Evolutionary conservation across 1,284 basidiomycete species (phyloP).

Genomic region (Phaffia rhodozyma): DNA sequence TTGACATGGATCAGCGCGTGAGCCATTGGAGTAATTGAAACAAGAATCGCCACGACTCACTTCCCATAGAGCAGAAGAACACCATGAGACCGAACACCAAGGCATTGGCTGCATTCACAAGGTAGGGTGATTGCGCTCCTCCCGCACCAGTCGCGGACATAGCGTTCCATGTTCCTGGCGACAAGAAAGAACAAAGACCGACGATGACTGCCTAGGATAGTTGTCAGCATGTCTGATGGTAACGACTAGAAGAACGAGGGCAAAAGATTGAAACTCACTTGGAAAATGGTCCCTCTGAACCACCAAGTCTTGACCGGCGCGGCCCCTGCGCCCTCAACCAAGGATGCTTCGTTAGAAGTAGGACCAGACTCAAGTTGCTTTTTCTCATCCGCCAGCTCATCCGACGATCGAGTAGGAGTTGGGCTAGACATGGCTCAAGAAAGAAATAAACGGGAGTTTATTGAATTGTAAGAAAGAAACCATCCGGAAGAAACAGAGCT

Average conservation of each 20-base stretch:
- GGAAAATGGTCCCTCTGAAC: constrained; percentile 1
- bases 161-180: constrained; percentile 32
- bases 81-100: constrained; percentile 34
- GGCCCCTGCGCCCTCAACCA: no score
- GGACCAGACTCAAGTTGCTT: no score
- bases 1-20: constrained; percentile 11
- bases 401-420: no score
- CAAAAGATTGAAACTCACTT: background rate
- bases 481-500: no score
- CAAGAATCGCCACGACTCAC: constrained; percentile 5
- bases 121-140: constrained; percentile 19
- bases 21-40: no score
- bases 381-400: no score
- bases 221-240: background rate
- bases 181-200: constrained; percentile 31
- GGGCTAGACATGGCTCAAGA: no score
- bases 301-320: constrained; percentile 5
- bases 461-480: no score
- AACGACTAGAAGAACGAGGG: background rate
- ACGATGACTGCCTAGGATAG: constrained; percentile 27
- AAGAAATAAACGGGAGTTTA: no score
- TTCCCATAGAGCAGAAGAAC: constrained; percentile 25
- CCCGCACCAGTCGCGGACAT: constrained; percentile 26
- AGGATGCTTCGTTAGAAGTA: no score
- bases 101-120: constrained; percentile 33